Percentiles rank a stretch among this genome's conserved stretches.
Conservation (phyloP, 805 yeast species). For the Deakozyma indianensis region DNA sequence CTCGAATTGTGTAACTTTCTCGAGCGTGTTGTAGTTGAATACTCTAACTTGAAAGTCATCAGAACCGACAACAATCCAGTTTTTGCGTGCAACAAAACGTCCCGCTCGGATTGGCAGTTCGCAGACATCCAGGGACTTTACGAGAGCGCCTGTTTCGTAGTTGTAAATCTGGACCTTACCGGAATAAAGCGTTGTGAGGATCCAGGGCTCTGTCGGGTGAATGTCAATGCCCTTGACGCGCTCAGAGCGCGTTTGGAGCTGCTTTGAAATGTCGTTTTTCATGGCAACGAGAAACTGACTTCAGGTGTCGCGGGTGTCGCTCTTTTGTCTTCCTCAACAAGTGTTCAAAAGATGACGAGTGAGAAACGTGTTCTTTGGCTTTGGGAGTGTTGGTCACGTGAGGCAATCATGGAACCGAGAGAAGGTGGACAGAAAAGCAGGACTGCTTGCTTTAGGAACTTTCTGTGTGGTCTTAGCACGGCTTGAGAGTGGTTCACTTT, state of each 20-base stretch:
- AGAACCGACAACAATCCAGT: conserved; percentile 92
- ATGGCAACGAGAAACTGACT: no score
- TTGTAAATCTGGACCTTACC: conserved; percentile 92
- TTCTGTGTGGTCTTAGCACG: no score
- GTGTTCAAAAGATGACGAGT: no score
- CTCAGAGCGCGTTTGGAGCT: conserved; percentile 82
- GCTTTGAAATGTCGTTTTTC: conserved; percentile 51
- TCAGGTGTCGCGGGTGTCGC: no score
- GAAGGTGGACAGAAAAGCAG: no score
- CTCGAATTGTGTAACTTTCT: conserved; percentile 86
- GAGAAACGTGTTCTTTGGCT: no score
- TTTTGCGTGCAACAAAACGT: conserved; percentile 85
- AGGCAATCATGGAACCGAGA: no score
- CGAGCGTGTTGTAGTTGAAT: conserved; percentile 90
- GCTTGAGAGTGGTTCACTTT: no score
- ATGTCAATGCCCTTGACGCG: conserved; percentile 96
- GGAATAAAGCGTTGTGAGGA: conserved; percentile 75
- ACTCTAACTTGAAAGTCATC: conserved; percentile 93
- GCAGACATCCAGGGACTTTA: conserved; percentile 87
- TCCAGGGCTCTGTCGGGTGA: conserved; percentile 98
- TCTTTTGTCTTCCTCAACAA: no score
- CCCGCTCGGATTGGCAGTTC: conserved; percentile 95
- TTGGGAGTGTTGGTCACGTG: no score
- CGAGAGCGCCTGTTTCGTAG: conserved; percentile 70
- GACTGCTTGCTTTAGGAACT: no score